Evolutionary conservation across 176 grass and related monocot genomes (phyloP), one percentile per base, ranked within the genome.

Genomic region (Microstegium vimineum): DNA sequence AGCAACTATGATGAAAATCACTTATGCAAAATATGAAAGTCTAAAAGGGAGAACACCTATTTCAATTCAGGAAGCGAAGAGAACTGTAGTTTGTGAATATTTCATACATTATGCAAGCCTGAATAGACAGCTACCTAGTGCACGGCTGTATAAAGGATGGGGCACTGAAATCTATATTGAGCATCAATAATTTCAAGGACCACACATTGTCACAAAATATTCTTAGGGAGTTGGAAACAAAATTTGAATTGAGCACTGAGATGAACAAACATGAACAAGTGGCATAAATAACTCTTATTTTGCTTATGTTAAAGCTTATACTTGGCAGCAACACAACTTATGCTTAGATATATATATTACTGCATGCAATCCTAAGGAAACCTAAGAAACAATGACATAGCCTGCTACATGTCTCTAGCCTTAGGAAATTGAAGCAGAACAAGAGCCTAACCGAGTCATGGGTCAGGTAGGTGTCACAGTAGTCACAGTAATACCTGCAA

Each of bases 381-480:
- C 72, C 36, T 67, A 69, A 23, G 34, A 56, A 56, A 68, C 26
- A 28, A 76, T 5, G 6, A 56, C n/a, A n/a, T n/a, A n/a, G n/a
- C 7, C 2, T 12, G 43, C 5, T 75, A 15, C 12, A 2, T 14
- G 4, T 63, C n/a, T 23, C 8, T 31, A 59, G 20, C 20, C 31
- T 64, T 56, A 45, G 1, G 68, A 60, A 28, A 54, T 13, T 6
- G 10, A 81, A 77, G 12, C 7, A 46, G 41, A 47, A 41, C 70
- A 32, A 74, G 37, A 27, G 46, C 74, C 89, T 87, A 60, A 95
- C 96, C 15, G 96, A 99, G 87, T 99, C 96, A 77, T 97, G 94
- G 61, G 96, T 95, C 22, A 99, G 81, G 63, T 99, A 99, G 81
- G 96, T 99, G 69, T 99, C 96, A 36, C 96, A 99, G 69, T 99